Base-by-base conservation (phyloP, 495 filamentous ascomycete genomes). In the Lasiosphaeria hispida region DNA sequence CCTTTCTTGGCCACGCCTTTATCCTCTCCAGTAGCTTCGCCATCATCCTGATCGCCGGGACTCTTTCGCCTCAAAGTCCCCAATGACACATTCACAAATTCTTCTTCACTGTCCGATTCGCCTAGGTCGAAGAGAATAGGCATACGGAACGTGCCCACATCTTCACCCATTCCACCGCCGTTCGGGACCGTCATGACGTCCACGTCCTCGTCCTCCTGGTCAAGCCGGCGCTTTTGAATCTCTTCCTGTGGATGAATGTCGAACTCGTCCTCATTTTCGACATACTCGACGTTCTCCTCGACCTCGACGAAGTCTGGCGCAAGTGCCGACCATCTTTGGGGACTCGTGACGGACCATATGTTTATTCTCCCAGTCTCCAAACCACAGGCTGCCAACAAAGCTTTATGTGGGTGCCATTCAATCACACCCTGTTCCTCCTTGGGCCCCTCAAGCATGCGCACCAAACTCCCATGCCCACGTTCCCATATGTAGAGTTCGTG, bases 401-500 rank as follows among this genome's bases (percentile, higher is more conserved):
- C 91, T n/a, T 88, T 82, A 48, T 86, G 80, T 3, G 94, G 95
- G 70, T 99, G 94, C 94, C 94, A 99, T 78, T 98, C 94, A 1
- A 97, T 90, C 6, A 92, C 86, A 17, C 91, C 92, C 35, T 96
- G 83, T 69, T 99, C 94, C 72, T 99, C 94, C 58, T 91, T 91
- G 8, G 93, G 90, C 0, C 92, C 92, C 69, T 99, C 94, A 14
- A 97, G 78, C 75, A 99, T 97, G 72, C 95, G 93, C 47, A 96
- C 92, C 15, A 99, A 75, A 60, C 89, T 93, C n/a, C 93, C 94
- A 67, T 91, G 87, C 49, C 85, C 87, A 48, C 94, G 85, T 74
- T 99, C 94, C 94, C 94, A 99, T 44, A 99, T 90, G 72, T 97
- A 97, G 58, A 99, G 88, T 68, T 97, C 93, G 54, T 96, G 90